These are phyloP conservation scores for Salisapilia sapeloensis DNA, from an alignment of 352 stramenopile genomes.

Conservation along the genomic window DNA sequence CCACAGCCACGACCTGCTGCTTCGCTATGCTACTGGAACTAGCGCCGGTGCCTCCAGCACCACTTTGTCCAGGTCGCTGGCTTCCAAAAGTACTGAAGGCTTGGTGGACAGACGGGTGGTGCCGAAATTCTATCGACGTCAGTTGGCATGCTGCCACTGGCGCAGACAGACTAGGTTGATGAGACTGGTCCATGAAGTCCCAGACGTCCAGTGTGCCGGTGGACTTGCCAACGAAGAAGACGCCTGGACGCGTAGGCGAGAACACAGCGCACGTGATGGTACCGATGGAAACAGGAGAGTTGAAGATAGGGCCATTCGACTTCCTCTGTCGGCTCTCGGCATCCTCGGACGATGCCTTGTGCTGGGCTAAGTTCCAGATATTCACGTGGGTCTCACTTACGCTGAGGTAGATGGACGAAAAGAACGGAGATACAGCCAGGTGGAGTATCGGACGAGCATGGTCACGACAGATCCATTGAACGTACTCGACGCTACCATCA, in stretches of 20 bases:
- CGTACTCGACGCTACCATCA: conserved; percentile 71
- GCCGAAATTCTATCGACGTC: conserved; percentile 78
- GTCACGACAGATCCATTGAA: conserved; percentile 82
- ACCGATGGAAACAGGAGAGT: conserved; percentile 58
- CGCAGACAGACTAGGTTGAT: conserved; percentile 62
- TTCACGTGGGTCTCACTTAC: conserved; percentile 85
- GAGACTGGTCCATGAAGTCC: conserved; percentile 87
- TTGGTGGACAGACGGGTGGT: conserved; percentile 10
- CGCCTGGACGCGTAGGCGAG: conserved; percentile 74
- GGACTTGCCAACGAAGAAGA: conserved; percentile 78
- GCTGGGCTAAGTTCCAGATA: conserved; percentile 78
- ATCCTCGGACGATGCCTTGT: conserved; percentile 10
- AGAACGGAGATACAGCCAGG: conserved; percentile 82
- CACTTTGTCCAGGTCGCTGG: conserved; percentile 3
- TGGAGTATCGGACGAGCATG: conserved; percentile 73
- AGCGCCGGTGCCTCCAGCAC: conserved; percentile 1
- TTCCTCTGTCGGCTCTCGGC: conserved; percentile 11
- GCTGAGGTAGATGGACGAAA: conserved; percentile 75
- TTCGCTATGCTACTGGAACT: conserved; percentile 39
- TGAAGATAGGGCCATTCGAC: conserved; percentile 66
- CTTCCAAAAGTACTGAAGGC: conserved; percentile 2
- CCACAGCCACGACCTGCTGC: conserved; percentile 83
- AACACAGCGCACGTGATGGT: conserved; percentile 76
- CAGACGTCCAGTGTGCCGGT: conserved; percentile 87
- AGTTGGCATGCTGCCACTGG: conserved; percentile 74